Evolutionary conservation across 495 filamentous ascomycete genomes (phyloP), one percentile per base, ranked within the genome.

Genomic region (Cetradonia linearis): DNA sequence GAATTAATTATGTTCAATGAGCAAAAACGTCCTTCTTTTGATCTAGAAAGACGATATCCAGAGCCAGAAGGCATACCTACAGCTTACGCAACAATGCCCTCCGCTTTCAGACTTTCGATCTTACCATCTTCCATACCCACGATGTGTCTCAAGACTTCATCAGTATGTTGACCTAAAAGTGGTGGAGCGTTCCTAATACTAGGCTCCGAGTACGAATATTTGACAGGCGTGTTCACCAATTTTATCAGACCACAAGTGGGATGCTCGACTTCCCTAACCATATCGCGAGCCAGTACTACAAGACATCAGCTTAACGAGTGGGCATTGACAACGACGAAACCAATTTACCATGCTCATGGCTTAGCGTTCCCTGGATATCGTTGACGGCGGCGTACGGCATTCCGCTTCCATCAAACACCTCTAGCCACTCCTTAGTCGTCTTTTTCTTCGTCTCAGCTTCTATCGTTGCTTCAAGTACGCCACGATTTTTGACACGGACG

Each of bases 361-460:
- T 84, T 40, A 98, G 73, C 3, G 92, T 88, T 8, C 76, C 78
- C 69, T 92, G 84, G 13, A 98, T 83, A 67, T 97, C 92, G 67
- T 97, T 97, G 56, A 98, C 85, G 0, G 94, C 88, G 5, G 92
- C 88, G 73, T 97, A 97, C 11, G 93, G 93, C 84, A 97, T 84
- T 23, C 93, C 93, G 61, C 85, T 87, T 28, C 87, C 89, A 65
- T 96, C 89, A 33, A 98, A 83, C 18, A 94, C 75, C 0, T 87
- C 79, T 16, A 97, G 73, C 94, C 93, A 98, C 67, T 96, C 86
- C 62, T 83, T 73, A 1, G 91, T 97, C 8, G 88, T 95, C 75
- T 86, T 91, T 62, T 83, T 82, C 37, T 72, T 69, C 10, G 88
- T 95, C 54, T 85, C 81, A 40, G 73, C 73, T 65, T 91, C 88